Conservation (phyloP, 2,329 filamentous ascomycete genomes). For the Colletotrichum noveboracense region DNA sequence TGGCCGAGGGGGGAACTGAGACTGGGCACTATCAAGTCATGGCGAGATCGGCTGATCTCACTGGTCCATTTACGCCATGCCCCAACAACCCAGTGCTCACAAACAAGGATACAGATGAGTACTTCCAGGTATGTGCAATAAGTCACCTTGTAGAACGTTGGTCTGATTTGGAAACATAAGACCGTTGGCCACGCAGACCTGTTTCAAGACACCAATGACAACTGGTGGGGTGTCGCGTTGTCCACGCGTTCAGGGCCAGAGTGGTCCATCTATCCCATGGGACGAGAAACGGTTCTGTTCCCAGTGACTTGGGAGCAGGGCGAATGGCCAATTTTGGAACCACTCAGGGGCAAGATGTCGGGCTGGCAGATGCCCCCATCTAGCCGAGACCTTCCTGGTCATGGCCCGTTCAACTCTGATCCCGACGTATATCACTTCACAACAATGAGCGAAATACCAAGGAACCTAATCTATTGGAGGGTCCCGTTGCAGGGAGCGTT, state of each 20-base stretch:
- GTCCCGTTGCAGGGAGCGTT: neutral
- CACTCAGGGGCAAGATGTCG: neutral
- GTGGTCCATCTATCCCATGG: neutral
- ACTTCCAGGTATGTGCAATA: neutral
- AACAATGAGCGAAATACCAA: neutral
- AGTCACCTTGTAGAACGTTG: accelerated
- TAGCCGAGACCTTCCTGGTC: neutral
- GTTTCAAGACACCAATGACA: neutral
- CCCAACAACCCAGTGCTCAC: neutral
- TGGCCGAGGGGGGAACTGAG: neutral
- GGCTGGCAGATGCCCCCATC: neutral
- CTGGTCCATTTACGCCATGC: neutral
- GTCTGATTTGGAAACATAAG: neutral
- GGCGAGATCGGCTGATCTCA: neutral
- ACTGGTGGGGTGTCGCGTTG: neutral
- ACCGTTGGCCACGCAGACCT: neutral
- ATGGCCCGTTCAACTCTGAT: neutral
- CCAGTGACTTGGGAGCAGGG: neutral
- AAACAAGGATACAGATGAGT: neutral
- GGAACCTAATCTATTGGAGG: neutral
- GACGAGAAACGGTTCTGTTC: neutral
- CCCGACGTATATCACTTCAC: neutral
- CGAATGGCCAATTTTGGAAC: neutral
- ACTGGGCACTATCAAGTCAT: neutral
- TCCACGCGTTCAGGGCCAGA: neutral